Base-by-base conservation (phyloP, 2,329 filamentous ascomycete species). In the Thielaviopsis populi region DNA sequence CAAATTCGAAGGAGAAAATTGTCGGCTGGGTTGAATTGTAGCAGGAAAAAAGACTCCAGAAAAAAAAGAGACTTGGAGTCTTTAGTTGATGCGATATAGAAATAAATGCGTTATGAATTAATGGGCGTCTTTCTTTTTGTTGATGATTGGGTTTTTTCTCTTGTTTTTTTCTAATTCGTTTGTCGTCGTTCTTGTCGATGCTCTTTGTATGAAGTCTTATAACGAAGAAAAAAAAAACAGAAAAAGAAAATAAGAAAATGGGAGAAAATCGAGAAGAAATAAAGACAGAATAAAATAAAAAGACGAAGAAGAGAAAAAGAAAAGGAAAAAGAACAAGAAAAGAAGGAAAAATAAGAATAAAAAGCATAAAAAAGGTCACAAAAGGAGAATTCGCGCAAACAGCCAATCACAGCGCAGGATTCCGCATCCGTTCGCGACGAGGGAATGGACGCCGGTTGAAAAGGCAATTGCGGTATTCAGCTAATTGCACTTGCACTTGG, bases 351-450 rank as follows among this genome's bases (percentile, higher is more conserved):
- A 19, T n/a, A 19, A 43, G 17, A 46, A 17, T 19, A 24, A 50
- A 24, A 50, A 10, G 24, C 11, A 30, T 15, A 59, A 59, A 59
- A 59, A 41, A 5, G 53, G 53, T 37, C 24, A 33, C 30, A 56
- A 56, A 56, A 56, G 53, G 53, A 56, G 53, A 56, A 56, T 56
- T 56, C 53, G 53, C 53, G 53, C 53, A 56, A 3, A 17, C 53
- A 56, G 53, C 53, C 53, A 56, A 56, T 56, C 53, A 56, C 30
- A 56, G 53, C n/a, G 53, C 53, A 56, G 53, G 13, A 56, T 56
- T 56, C 53, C 53, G 53, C 53, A 56, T 56, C 53, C 27, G 53
- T 56, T 56, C 53, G 53, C 53, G 53, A 33, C 53, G 27, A 56
- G 53, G 53, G 53, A 56, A 33, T 56, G 27, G 53, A 17, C 27